These are phyloP conservation scores for Chalciporus sphaerocephalus DNA, from an alignment of 768 basidiomycete genomes.

Conservation along the genomic window DNA sequence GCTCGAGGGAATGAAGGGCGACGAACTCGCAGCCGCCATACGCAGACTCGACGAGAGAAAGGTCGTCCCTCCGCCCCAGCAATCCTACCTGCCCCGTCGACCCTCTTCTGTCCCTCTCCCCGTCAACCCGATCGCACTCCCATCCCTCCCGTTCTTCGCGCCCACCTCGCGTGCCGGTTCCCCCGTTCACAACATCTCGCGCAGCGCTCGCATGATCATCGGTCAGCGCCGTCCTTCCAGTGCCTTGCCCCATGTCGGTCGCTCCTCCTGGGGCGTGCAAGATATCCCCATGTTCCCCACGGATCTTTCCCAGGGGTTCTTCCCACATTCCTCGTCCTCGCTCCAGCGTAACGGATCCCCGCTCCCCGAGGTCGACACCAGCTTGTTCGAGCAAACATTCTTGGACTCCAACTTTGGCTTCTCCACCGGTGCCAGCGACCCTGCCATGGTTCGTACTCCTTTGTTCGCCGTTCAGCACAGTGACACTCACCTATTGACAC, in stretches of 20 bases:
- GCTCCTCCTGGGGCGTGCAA: constrained; percentile 25
- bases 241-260: constrained; percentile 36
- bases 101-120: constrained; percentile 63
- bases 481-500: neutral
- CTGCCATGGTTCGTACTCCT: constrained; percentile 12
- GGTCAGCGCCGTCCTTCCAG: constrained; percentile 50
- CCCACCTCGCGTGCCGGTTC: constrained; percentile 40
- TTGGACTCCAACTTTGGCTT: constrained; percentile 29
- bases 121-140: constrained; percentile 42
- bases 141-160: constrained; percentile 40
- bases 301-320: constrained; percentile 1
- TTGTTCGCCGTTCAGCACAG: fast-evolving
- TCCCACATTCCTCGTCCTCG: constrained; percentile 11
- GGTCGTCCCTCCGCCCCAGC: neutral
- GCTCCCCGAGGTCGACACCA: constrained; percentile 47
- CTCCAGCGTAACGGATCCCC: constrained; percentile 45
- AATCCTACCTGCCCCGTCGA: constrained; percentile 43
- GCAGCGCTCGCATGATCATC: constrained; percentile 37
- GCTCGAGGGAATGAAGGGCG: constrained; percentile 66
- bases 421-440: constrained; percentile 11
- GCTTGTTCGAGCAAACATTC: constrained; percentile 45
- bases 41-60: constrained; percentile 43
- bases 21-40: constrained; percentile 59
- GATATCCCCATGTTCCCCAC: constrained; percentile 24
- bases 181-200: constrained; percentile 43